Percentiles rank a stretch among this genome's conserved stretches.
Evolutionary conservation across 129 eudicot species (phyloP).

Genomic region (Smallanthus sonchifolius): DNA sequence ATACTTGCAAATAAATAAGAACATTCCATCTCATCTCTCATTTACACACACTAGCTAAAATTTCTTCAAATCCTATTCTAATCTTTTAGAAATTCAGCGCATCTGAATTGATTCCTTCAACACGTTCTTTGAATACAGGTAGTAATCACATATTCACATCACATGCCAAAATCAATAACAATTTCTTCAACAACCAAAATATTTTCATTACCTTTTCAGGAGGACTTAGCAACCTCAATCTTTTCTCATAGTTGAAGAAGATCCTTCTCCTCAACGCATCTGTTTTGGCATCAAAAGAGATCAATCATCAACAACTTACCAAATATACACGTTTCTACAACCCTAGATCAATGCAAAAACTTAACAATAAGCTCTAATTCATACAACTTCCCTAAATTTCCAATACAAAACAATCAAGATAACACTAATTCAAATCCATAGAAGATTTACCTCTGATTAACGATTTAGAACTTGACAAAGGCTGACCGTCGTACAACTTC

Average conservation of each 20-base stretch:
- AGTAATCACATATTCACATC: neutral
- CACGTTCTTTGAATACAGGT: neutral
- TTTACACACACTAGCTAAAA: neutral
- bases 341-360: neutral
- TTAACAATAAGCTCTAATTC: conserved; percentile 2
- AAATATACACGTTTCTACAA: neutral
- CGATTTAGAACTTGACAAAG: conserved; percentile 39
- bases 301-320: conserved; percentile 13
- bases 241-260: conserved; percentile 78
- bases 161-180: neutral
- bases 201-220: conserved; percentile 69
- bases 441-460: conserved; percentile 50
- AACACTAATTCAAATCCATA: neutral
- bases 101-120: neutral
- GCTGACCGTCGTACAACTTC: conserved; percentile 20
- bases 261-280: conserved; percentile 70
- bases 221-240: conserved; percentile 69
- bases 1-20: neutral
- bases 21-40: neutral
- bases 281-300: conserved; percentile 22
- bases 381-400: neutral
- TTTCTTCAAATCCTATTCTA: neutral
- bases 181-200: neutral
- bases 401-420: neutral
- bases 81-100: neutral